phyloP scores from a whole-genome alignment of 108 stramenopile genomes.

The Cyclotella cryptica region DNA sequence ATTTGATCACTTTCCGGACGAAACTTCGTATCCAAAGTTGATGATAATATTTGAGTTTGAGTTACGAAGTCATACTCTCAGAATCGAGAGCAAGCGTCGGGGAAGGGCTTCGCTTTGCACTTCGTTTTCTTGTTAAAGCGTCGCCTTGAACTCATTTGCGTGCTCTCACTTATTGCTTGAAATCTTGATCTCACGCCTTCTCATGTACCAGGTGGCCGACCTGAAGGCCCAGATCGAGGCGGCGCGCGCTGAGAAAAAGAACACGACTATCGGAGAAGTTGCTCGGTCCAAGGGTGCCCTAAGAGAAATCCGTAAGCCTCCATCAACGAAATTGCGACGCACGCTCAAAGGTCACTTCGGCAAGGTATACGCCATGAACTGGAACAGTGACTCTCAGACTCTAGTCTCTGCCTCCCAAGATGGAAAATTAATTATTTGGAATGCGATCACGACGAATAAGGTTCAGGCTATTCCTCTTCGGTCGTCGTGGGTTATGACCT shows the following conservation, averaged over 20 bases:
- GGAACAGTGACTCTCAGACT: constrained; percentile 88
- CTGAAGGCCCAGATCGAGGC: constrained; percentile 61
- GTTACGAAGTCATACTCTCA: background rate
- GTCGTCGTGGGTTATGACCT: constrained; percentile 99
- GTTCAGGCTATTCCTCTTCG: constrained; percentile 89
- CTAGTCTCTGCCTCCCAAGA: constrained; percentile 96
- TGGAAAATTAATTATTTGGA: constrained; percentile 99
- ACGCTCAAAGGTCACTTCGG: constrained; percentile 96
- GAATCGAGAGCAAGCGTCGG: no score
- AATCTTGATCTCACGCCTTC: background rate
- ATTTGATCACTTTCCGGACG: background rate
- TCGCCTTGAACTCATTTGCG: no score
- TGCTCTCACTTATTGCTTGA: background rate
- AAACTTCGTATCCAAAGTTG: background rate
- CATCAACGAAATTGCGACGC: constrained; percentile 74
- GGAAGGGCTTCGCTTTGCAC: background rate
- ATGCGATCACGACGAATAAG: constrained; percentile 93
- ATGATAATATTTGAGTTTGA: background rate
- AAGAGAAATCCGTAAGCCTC: constrained; percentile 68
- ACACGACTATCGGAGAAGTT: constrained; percentile 46
- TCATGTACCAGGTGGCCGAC: constrained; percentile 50
- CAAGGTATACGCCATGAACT: constrained; percentile 97
- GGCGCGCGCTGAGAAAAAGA: constrained; percentile 50
- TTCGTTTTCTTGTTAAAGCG: background rate
- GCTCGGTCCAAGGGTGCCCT: constrained; percentile 43